Evolutionary conservation across 164 flowering plant genomes (phyloP).

Genomic region (Kalanchoe fedtschenkoi): DNA sequence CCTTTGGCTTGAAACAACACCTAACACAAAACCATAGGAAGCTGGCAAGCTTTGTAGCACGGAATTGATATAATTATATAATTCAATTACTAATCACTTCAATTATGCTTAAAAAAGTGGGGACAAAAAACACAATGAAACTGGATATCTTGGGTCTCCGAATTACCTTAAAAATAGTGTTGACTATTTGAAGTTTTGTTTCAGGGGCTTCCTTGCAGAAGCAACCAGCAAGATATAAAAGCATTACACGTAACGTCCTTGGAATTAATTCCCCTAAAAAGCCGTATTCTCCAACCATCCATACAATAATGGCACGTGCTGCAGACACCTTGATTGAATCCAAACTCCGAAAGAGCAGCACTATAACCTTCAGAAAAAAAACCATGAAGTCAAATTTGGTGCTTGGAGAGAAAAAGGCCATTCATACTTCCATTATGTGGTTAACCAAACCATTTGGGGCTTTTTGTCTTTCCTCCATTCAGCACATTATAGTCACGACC

Average conservation of each 20-base stretch:
- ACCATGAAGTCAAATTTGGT: neutral
- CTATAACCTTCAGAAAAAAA: conserved; percentile 45
- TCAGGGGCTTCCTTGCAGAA: conserved; percentile 67
- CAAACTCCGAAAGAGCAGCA: conserved; percentile 66
- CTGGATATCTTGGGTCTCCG: neutral
- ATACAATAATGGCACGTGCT: conserved; percentile 80
- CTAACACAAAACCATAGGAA: conserved; percentile 25
- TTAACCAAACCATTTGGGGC: neutral
- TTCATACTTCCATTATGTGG: no score
- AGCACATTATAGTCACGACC: neutral
- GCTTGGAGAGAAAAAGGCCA: neutral
- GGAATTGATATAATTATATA: neutral
- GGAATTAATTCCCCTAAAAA: conserved; percentile 53
- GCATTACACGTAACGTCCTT: conserved; percentile 42
- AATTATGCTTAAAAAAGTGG: no score
- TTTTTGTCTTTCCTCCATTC: neutral
- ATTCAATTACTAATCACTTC: neutral
- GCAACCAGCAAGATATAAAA: conserved; percentile 66
- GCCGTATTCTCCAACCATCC: conserved; percentile 88
- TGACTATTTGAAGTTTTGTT: conserved; percentile 85
- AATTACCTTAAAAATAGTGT: conserved; percentile 60
- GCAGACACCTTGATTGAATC: conserved; percentile 73
- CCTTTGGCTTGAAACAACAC: conserved; percentile 42
- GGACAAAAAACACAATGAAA: neutral
- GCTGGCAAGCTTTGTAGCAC: neutral